Base-by-base conservation (phyloP, 1,284 basidiomycete species). In the Gomphus bonarii region DNA sequence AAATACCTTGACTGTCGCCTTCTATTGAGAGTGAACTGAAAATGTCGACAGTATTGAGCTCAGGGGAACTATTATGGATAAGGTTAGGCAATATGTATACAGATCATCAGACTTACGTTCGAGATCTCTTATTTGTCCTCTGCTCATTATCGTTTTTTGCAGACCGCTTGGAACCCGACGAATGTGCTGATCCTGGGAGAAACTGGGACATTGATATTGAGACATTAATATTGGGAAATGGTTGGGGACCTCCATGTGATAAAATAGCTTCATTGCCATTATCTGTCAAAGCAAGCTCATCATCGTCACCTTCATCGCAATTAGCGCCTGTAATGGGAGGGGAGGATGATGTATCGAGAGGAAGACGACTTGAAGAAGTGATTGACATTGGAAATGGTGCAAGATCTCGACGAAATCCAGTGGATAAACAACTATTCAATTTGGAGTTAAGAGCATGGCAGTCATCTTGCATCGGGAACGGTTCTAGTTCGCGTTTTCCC, bases 381-480 rank as follows among this genome's bases (percentile, higher is more conserved):
- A 35, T 28, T 10, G 35, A 3, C 20, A 40, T 40, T 16, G 38
- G 38, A n/a, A 40, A 50, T 28, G 31, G 33, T 22, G 31, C 36
- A 5, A n/a, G 35, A 4, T 28, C 22, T 14, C 22, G 16, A 12
- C 33, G 35, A 22, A 35, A 8, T n/a, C 36, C 14, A 25, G 11
- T 30, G 14, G 46, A 4, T 12, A 7, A 33, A 43, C 10, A 48
- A 31, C 10, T 50, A 38, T 57, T 43, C 20, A 40, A 20, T 30
- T 50, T 30, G 35, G 35, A 30, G 30, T 14, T 38, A 25, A 38
- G 16, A 14, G 49, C 14, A 18, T 7, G 38, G 7, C 10, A 16
- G 12, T 50, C 48, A 18, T 30, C 54, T 16, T 46, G 40, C 47
- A 57, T 57, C 16, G 55, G 55, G 28, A 57, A 57, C 40, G 30